Percentiles rank a stretch among this genome's conserved stretches.
Evolutionary conservation across 208 protist species (phyloP).

Genomic region (Endotrypanum monterogeii): DNA sequence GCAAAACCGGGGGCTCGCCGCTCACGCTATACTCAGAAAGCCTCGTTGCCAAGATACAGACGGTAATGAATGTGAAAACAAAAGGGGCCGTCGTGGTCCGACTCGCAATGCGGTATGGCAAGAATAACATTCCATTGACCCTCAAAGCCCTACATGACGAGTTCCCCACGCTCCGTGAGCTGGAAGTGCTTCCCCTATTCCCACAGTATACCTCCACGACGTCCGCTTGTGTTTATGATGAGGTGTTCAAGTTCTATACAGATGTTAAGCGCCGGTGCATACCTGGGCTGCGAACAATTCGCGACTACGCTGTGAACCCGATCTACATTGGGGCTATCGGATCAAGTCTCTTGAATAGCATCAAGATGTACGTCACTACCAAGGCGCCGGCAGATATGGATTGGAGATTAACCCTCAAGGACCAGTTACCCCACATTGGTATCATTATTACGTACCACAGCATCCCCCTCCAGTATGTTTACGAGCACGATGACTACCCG

Average conservation of each 20-base stretch:
- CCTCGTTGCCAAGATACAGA: conserved; percentile 4
- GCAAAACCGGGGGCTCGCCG: conserved; percentile 17
- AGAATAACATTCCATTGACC: conserved; percentile 21
- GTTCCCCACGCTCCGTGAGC: conserved; percentile 3
- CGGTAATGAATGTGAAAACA: background rate
- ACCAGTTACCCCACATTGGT: conserved; percentile 11
- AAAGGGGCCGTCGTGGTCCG: conserved; percentile 22
- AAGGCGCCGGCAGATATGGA: background rate
- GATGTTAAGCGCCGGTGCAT: conserved; percentile 29
- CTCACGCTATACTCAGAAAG: conserved; percentile 17
- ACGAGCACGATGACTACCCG: conserved; percentile 41
- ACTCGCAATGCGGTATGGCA: conserved; percentile 37
- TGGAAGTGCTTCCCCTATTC: conserved; percentile 57
- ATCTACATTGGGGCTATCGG: conserved; percentile 43
- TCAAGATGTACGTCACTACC: conserved; percentile 12
- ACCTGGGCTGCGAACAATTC: conserved; percentile 39
- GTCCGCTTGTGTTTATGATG: conserved; percentile 44
- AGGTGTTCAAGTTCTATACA: conserved; percentile 35
- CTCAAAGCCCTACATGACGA: conserved; percentile 23
- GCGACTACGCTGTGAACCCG: conserved; percentile 45
- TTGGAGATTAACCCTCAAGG: conserved; percentile 5
- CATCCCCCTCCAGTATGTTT: conserved; percentile 35
- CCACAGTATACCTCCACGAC: conserved; percentile 66
- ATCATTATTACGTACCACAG: conserved; percentile 58
- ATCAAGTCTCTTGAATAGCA: conserved; percentile 12